Evolutionary conservation across 768 basidiomycete genomes (phyloP).

Genomic region (Phylloporus sp.): DNA sequence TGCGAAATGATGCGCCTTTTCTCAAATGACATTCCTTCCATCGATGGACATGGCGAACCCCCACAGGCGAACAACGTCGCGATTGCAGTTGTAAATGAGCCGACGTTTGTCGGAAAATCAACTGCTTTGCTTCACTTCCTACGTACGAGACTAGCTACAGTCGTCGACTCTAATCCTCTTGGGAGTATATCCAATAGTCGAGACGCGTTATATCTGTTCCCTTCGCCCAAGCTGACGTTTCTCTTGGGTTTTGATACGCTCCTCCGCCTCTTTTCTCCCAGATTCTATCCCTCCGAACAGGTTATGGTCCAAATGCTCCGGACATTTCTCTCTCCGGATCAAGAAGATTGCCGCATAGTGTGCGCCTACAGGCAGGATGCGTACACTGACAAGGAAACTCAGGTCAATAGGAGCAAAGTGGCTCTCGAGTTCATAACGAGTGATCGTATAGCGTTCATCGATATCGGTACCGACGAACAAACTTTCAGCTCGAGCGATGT

Average conservation of each 20-base stretch:
- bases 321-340: slow-evolving; percentile 52
- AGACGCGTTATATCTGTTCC: slow-evolving; percentile 3
- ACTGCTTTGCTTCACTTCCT: slow-evolving; percentile 50
- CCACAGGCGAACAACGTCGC: slow-evolving; percentile 47
- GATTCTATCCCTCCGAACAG: slow-evolving; percentile 57
- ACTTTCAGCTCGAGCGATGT: slow-evolving; percentile 69
- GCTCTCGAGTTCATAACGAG: slow-evolving; percentile 47
- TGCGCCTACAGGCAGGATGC: slow-evolving; percentile 54
- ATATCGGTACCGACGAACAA: slow-evolving; percentile 53
- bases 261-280: slow-evolving; percentile 67
- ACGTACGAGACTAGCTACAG: slow-evolving; percentile 17
- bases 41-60: background rate
- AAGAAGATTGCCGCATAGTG: slow-evolving; percentile 57
- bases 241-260: slow-evolving; percentile 84
- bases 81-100: slow-evolving; percentile 79
- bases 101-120: slow-evolving; percentile 85
- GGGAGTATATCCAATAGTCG: slow-evolving; percentile 10
- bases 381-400: slow-evolving; percentile 20
- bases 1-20: slow-evolving; percentile 84
- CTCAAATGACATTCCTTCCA: slow-evolving; percentile 39
- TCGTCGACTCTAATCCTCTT: background rate
- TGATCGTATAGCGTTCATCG: slow-evolving; percentile 52
- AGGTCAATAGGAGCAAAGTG: slow-evolving; percentile 27
- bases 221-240: slow-evolving; percentile 52
- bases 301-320: slow-evolving; percentile 54